phyloP scores from a whole-genome alignment of 805 yeast species.

The Candida maltosa region DNA sequence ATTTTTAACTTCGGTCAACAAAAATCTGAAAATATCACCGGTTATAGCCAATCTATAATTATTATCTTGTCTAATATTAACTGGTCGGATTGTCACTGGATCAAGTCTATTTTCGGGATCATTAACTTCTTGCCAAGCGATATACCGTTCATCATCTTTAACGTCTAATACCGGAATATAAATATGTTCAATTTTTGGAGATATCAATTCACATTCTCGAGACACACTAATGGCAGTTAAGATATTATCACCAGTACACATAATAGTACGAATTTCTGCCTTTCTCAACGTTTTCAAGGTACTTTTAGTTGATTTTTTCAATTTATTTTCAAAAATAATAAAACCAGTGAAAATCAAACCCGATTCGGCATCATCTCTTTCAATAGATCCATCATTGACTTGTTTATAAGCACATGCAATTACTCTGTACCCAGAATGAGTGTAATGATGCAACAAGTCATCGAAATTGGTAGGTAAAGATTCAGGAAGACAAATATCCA shows the following conservation, averaged over 20 bases:
- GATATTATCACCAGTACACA: constrained; percentile 98
- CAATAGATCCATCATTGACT: constrained; percentile 20
- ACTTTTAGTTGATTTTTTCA: constrained; percentile 64
- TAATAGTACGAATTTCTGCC: constrained; percentile 78
- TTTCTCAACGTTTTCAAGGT: constrained; percentile 57
- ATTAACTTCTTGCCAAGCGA: constrained; percentile 66
- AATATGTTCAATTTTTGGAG: constrained; percentile 28
- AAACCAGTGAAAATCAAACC: constrained; percentile 79
- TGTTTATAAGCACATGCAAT: constrained; percentile 85
- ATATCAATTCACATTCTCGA: constrained; percentile 71
- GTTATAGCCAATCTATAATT: constrained; percentile 77
- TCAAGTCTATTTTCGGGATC: constrained; percentile 58
- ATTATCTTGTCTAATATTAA: constrained; percentile 19
- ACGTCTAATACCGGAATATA: constrained; percentile 58
- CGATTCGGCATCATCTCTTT: constrained; percentile 63
- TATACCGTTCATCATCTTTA: constrained; percentile 37
- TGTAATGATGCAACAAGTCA: constrained; percentile 73
- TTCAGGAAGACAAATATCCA: constrained; percentile 66
- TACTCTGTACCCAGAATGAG: constrained; percentile 92
- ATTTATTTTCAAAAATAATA: constrained; percentile 86
- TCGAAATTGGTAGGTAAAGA: constrained; percentile 75
- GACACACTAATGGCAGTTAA: constrained; percentile 94
- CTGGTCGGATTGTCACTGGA: constrained; percentile 55
- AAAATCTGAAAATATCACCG: constrained; percentile 84
- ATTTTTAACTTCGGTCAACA: constrained; percentile 56